These are phyloP conservation scores for Nemania sp. DNA, from an alignment of 2,329 filamentous ascomycete species.

Conservation along the genomic window DNA sequence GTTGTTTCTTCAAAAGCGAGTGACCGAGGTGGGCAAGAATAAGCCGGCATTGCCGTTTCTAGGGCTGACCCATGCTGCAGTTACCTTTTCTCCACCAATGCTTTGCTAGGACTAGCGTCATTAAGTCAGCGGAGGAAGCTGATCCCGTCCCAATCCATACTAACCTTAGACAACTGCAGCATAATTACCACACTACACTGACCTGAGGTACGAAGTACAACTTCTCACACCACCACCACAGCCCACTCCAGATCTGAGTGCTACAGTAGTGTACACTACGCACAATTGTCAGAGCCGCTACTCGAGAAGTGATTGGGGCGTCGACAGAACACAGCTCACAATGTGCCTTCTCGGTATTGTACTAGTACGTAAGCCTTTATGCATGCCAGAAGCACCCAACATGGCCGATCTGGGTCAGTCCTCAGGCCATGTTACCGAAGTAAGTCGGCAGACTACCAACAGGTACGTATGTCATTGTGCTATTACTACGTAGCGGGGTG, in stretches of 20 bases:
- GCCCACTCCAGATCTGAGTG: too few species aligned
- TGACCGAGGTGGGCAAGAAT: constrained; percentile 8
- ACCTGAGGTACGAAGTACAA: background rate
- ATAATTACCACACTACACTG: constrained; percentile 15
- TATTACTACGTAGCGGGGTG: constrained; percentile 3
- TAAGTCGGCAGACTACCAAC: background rate
- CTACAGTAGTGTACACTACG: too few species aligned
- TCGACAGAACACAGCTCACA: background rate
- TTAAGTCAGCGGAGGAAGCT: constrained; percentile 16
- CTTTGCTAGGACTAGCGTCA: background rate
- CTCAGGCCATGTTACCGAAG: constrained; percentile 17
- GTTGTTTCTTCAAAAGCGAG: too few species aligned
- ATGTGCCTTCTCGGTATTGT: constrained; percentile 7
- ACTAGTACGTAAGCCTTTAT: constrained; percentile 20
- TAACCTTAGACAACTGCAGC: too few species aligned
- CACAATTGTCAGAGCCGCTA: too few species aligned
- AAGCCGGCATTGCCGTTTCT: constrained; percentile 21
- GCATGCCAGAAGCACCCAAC: constrained; percentile 15
- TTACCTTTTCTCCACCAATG: constrained; percentile 4
- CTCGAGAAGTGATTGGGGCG: constrained; percentile 2
- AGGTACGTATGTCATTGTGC: background rate
- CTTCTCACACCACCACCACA: background rate
- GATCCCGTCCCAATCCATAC: constrained; percentile 14
- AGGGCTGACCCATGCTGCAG: constrained; percentile 7
- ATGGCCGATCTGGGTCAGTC: constrained; percentile 5